Percentiles rank a stretch among this genome's conserved stretches.
Evolutionary conservation across 441 rosid genomes (phyloP).

Genomic region (Populus trichocarpa): DNA sequence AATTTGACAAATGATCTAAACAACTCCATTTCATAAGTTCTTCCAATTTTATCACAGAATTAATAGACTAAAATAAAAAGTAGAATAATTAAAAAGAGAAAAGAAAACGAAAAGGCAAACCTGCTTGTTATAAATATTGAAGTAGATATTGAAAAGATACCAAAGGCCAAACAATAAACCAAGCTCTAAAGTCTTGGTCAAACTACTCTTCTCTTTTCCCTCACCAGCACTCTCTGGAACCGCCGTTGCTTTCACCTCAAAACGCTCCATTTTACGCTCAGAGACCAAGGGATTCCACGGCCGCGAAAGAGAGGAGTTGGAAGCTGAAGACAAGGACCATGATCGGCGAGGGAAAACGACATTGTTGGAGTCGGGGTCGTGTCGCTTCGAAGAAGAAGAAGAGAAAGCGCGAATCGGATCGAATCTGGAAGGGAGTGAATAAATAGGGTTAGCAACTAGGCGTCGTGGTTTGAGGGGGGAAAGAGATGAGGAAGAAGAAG

Average conservation of each 20-base stretch:
- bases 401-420: constrained; percentile 27
- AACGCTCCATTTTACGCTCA: no score
- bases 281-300: constrained; percentile 43
- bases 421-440: constrained; percentile 7
- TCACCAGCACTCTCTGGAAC: constrained; percentile 65
- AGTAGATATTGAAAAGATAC: constrained; percentile 93
- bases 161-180: constrained; percentile 79
- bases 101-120: constrained; percentile 27
- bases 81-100: not conserved
- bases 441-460: constrained; percentile 11
- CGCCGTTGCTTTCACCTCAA: constrained; percentile 41
- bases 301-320: constrained; percentile 35
- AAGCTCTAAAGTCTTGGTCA: constrained; percentile 53
- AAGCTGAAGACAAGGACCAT: constrained; percentile 43
- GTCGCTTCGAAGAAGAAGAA: constrained; percentile 13
- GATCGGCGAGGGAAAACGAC: constrained; percentile 52
- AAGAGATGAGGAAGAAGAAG: constrained; percentile 33
- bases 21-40: not conserved
- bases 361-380: constrained; percentile 32
- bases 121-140: constrained; percentile 99
- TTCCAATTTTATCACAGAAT: not conserved
- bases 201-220: constrained; percentile 34
- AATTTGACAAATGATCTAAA: not conserved
- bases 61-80: no score
- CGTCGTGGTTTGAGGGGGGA: constrained; percentile 33